Base-by-base conservation (phyloP, 345 rosid species). In the Jatropha curcas region DNA sequence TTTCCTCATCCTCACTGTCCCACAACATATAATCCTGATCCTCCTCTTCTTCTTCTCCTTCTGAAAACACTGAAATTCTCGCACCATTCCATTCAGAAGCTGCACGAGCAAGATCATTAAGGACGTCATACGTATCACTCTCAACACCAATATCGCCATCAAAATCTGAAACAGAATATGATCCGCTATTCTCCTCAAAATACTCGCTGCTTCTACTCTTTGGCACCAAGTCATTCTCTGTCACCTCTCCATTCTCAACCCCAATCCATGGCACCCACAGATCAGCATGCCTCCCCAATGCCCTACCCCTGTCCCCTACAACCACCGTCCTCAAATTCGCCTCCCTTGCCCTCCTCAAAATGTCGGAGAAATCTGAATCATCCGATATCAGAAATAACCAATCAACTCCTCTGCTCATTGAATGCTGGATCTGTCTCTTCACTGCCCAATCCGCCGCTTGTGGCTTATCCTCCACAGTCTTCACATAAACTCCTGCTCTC, bases 401-500 rank as follows among this genome's bases (percentile, higher is more conserved):
- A 70, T 94, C 97, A 59, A 92, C 82, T 50, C 97, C 92, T 63
- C 92, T 80, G 13, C 85, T 92, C 98, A 92, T 89, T 0, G 96
- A 92, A 79, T 90, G 97, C 69, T 85, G 88, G 85, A 94, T 92
- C 79, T 94, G 98, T 76, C 88, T 87, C 87, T 92, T 94, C 87
- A 94, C 77, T 6, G 97, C 95, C 98, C 97, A 94, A 79, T 94
- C 97, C 25, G 98, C 97, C 1, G 97, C 97, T 70, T 94, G 98
- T 0, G 98, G 97, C 82, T 92, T 92, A 77, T 92, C 98, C 82
- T 87, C 88, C 71, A 92, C 98, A 3, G 90, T 90, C 85, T 82
- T 94, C 74, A 92, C 97, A 56, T 70, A 78, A 62, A 94, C 91
- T 1, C 98, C 98, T 0, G 97, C 98, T 73, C 95, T 82, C 75